Evolutionary conservation across 441 rosid genomes (phyloP), one percentile per base, ranked within the genome.

Genomic region (Pelargonium cotyledonis): DNA sequence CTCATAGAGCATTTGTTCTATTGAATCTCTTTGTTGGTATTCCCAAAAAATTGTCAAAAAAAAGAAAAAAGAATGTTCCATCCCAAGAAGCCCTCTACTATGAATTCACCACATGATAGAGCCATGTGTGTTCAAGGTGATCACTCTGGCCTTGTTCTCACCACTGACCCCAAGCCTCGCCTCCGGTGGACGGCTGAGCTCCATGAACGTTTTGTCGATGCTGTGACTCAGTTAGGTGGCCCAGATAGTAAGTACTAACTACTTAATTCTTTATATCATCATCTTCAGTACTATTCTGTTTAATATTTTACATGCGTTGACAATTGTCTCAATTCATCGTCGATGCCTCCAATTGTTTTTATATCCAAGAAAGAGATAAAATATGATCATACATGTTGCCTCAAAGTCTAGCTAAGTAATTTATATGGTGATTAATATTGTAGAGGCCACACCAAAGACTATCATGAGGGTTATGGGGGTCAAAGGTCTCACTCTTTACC

Each of bases 391-490:
- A 31, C 35, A 31, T 31, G 35, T 31, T 31, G 35, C 35, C 1
- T 2, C 35, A 2, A 31, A 31, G 35, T 31, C 35, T 31, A 31
- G 35, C 35, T 0, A 41, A 76, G 31, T 61, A 64, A 3, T 11
- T 70, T 14, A 8, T 41, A 41, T 23, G 12, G 4, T 65, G 1
- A 31, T 23, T 35, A 65, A 8, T 19, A 65, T 72, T 73, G 72
- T 78, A 95, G 99, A 95, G 85, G 99, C 99, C 11, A 95, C 99
- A 11, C 99, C 99, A 29, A 95, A 95, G 83, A 95, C 99, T 12
- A 95, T 95, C 80, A 92, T 92, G 99, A 92, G 99, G 75, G 99
- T 89, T 70, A 95, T 95, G 99, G 99, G 99, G 75, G 99, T 95
- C 80, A 95, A 95, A 95, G 99, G 99, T 51, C 99, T 95, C 77